Base-by-base conservation (phyloP, 1,284 basidiomycete genomes). In the Melampsora americana region DNA sequence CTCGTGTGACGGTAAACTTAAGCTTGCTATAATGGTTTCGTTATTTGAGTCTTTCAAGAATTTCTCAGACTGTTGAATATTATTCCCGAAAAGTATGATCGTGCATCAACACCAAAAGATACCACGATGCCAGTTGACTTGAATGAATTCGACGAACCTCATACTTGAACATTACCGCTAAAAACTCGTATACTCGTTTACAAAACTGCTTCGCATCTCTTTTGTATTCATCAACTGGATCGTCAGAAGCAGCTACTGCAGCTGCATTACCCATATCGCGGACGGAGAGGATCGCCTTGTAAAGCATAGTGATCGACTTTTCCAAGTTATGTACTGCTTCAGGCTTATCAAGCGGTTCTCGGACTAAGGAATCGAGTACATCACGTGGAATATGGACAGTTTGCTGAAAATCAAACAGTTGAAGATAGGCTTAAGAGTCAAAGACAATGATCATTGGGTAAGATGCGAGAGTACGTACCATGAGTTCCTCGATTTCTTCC, bases 261-360 rank as follows among this genome's bases (percentile, higher is more conserved):
- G 65, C 53, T 28, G 62, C 87, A 93, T 93, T 0, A 93, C 93
- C 78, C 91, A 91, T 90, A 81, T 96, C 93, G 78, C 90, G 86
- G n/a, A 92, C 91, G 5, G 94, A 93, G 79, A 93, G 89, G 18
- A 99, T 85, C 1, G 95, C 95, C 82, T 96, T 96, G 86, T 99
- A 99, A n/a, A 99, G 85, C 71, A 92, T 89, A 0, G 90, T 88
- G 0, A 91, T 91, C 12, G 95, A 91, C 69, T 86, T 86, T 83
- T 99, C 95, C 28, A 97, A 85, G 23, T 86, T 86, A 77, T 88
- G 86, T 71, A 97, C 90, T 70, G 93, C 90, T 35, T 86, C 84
- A 1, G 88, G 82, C 65, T 90, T 90, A 80, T 93, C 91, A 12
- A 96, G 85, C 9, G 92, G 91, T 78, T 92, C 92, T 83, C 95